Base-by-base conservation (phyloP, 1,284 basidiomycete species). In the Omphalotus olearius region DNA sequence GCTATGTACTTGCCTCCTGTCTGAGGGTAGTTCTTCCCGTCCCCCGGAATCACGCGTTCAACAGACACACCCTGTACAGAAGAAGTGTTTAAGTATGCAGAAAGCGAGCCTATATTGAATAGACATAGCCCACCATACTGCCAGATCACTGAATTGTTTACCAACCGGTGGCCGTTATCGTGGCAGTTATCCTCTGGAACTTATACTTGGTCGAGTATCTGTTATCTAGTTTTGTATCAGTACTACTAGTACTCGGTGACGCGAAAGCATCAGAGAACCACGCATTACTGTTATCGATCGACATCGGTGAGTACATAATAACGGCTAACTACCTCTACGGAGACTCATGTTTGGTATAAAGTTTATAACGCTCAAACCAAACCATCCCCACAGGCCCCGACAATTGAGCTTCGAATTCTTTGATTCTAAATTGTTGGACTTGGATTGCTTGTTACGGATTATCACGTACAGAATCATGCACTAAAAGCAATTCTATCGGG, bases 11-110 rank as follows among this genome's bases (percentile, higher is more conserved):
- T 55, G 79, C 79, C 77, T 55, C 78, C 78, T 59, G 67, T 69
- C 67, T 74, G 70, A 44, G 79, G 78, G 63, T 69, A 79, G 25
- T 57, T 73, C 54, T 62, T 62, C 36, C 71, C 72, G 59, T 81
- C 76, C 50, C 78, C 79, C 4, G 69, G 59, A 14, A 59, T 54
- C 47, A 76, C 56, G 14, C 59, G 66, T 52, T 76, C 67, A 49
- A 82, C 64, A 28, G 67, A 69, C 46, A 80, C 76, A 59, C 78
- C 78, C 79, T 78, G 50, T 58, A 66, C 55, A 35, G 18, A 20
- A 30, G 16, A 20, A 20, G 17, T 16, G 13, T 46, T 13, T 36
- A 16, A 16, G 18, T 7, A 4, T 13, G 9, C 3, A 10, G 45
- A 46, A 36, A 36, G 9, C 28, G 11, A 30, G 41, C 6, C 14